A percentile compares a stretch with the other conserved stretches of the same genome.
Evolutionary conservation across 768 basidiomycete genomes (phyloP).

Genomic region (Boletus rubescentipes): DNA sequence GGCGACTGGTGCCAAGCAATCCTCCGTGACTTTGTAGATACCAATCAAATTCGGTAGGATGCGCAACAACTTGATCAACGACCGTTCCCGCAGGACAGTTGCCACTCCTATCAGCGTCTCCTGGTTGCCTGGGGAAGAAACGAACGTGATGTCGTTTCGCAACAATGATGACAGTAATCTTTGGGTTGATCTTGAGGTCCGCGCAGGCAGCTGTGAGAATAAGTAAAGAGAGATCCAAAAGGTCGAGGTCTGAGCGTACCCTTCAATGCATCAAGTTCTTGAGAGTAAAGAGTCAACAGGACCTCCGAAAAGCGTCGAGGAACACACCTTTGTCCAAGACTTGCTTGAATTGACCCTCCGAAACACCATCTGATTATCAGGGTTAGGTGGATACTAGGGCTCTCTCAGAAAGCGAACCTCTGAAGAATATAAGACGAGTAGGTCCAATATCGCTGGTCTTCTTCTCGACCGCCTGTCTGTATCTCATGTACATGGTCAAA

Average conservation of each 20-base stretch:
- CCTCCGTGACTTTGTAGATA: conserved; percentile 79
- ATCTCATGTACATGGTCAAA: conserved; percentile 55
- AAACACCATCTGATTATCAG: conserved; percentile 46
- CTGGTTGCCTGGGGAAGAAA: conserved; percentile 49
- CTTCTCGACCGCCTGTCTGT: conserved; percentile 56
- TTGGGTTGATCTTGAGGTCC: conserved; percentile 55
- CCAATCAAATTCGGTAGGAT: conserved; percentile 75
- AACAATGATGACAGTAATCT: conserved; percentile 76
- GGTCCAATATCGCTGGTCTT: conserved; percentile 44
- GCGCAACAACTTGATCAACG: conserved; percentile 65
- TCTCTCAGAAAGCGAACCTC: conserved; percentile 44
- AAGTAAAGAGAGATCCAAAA: conserved; percentile 2
- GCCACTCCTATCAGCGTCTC: conserved; percentile 61
- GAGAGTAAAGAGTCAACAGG: conserved; percentile 1
- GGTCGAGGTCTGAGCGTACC: conserved; percentile 37
- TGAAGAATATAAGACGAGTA: conserved; percentile 73
- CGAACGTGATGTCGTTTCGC: conserved; percentile 56
- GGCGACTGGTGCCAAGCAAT: conserved; percentile 71
- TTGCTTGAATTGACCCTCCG: conserved; percentile 52
- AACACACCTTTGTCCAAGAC: conserved; percentile 53
- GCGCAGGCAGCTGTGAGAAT: conserved; percentile 55
- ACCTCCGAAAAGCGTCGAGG: not conserved
- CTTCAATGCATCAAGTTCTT: conserved; percentile 61
- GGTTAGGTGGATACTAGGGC: conserved; percentile 1
- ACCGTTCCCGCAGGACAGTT: conserved; percentile 81